These are phyloP conservation scores for Blastobotrys niveus DNA, from an alignment of 1,139 yeast species.

Conservation along the genomic window DNA sequence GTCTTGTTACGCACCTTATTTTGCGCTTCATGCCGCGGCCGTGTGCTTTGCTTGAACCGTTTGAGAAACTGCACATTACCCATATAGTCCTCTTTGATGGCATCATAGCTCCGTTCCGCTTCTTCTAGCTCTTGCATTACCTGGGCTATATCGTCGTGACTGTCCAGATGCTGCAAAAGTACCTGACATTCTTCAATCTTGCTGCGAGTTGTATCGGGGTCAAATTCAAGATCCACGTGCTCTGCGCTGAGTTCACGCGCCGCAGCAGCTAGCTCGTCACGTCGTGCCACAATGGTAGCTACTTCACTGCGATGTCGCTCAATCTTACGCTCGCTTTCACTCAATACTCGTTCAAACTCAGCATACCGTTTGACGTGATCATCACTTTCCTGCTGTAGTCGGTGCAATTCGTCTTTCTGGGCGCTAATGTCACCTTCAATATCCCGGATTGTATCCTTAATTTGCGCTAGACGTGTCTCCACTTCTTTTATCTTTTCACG, in stretches of 20 bases:
- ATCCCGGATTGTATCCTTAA: neutral
- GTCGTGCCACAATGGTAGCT: too few species aligned
- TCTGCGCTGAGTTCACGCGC: too few species aligned
- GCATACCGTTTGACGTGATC: neutral
- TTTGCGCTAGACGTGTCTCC: neutral
- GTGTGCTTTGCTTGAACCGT: neutral
- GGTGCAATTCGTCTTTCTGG: neutral
- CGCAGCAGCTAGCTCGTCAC: too few species aligned
- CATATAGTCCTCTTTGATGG: neutral
- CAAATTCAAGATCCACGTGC: too few species aligned
- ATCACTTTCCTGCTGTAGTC: neutral
- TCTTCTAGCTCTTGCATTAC: neutral
- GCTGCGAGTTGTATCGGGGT: too few species aligned
- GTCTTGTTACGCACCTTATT: neutral
- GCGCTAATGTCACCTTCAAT: neutral
- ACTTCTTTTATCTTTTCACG: conserved; percentile 13
- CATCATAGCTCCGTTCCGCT: neutral
- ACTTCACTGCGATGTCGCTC: too few species aligned
- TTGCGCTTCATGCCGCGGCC: conserved; percentile 6
- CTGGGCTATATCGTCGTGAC: too few species aligned
- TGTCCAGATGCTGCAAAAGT: too few species aligned
- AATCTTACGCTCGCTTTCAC: too few species aligned
- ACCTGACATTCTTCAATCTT: too few species aligned
- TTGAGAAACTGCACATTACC: neutral
- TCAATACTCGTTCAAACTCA: neutral